Conservation (phyloP, 1,284 basidiomycete genomes). For the Malassezia sp. region DNA sequence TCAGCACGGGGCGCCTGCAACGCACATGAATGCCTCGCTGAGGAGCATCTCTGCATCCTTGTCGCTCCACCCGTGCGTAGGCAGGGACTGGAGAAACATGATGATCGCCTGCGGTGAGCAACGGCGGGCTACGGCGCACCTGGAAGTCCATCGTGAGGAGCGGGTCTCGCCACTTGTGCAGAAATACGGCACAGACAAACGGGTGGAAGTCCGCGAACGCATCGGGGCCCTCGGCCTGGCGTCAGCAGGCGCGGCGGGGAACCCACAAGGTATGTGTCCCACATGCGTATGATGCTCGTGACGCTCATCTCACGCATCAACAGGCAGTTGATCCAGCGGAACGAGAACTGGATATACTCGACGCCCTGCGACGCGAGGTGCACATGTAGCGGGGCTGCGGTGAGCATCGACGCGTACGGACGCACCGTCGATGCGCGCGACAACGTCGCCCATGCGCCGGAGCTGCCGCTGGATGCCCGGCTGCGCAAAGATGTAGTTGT, state of each 20-base stretch:
- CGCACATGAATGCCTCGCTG: constrained; percentile 89
- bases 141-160: constrained; percentile 44
- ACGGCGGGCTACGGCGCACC: constrained; percentile 1
- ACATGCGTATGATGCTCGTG: constrained; percentile 42
- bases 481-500: constrained; percentile 46
- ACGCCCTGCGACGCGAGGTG: constrained; percentile 40
- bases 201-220: constrained; percentile 45
- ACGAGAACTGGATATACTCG: constrained; percentile 47
- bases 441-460: constrained; percentile 32
- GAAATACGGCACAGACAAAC: constrained; percentile 43
- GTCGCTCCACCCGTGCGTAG: constrained; percentile 88
- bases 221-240: constrained; percentile 42
- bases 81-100: constrained; percentile 93
- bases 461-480: constrained; percentile 44
- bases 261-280: constrained; percentile 44
- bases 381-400: constrained; percentile 34
- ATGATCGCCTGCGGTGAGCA: constrained; percentile 68
- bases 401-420: constrained; percentile 5
- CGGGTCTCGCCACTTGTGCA: constrained; percentile 39
- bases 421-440: constrained; percentile 41
- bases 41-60: constrained; percentile 89
- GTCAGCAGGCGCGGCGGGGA: background rate
- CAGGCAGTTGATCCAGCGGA: constrained; percentile 47
- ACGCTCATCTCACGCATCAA: constrained; percentile 48
- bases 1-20: too few species aligned